These are phyloP conservation scores for Mycena olivaceomarginata DNA, from an alignment of 768 basidiomycete species.

Conservation along the genomic window DNA sequence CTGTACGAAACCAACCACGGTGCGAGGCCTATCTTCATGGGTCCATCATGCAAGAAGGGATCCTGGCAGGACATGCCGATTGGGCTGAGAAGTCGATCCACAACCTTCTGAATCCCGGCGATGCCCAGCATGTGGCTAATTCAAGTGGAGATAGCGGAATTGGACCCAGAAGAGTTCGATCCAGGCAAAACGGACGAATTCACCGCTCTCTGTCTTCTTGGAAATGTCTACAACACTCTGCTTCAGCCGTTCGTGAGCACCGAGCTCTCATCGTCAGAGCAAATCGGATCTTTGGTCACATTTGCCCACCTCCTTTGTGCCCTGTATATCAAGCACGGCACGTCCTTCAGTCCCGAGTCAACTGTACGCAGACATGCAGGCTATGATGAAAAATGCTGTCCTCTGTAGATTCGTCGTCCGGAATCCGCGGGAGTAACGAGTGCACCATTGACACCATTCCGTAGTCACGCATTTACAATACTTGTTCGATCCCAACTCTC, in stretches of 20 bases:
- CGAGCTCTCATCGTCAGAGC: conserved; percentile 47
- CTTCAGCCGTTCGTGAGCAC: conserved; percentile 51
- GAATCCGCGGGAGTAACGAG: no score
- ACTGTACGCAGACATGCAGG: conserved; percentile 53
- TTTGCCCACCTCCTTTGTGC: conserved; percentile 49
- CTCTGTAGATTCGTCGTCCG: no score
- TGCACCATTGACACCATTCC: no score
- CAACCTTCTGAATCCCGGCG: conserved; percentile 42
- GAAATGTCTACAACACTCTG: conserved; percentile 50
- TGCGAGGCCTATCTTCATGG: conserved; percentile 44
- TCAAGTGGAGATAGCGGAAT: conserved; percentile 41
- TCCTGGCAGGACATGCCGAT: conserved; percentile 15
- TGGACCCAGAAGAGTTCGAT: conserved; percentile 33
- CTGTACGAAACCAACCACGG: conserved; percentile 37
- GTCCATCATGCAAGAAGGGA: conserved; percentile 43
- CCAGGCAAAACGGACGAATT: conserved; percentile 45
- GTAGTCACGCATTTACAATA: no score
- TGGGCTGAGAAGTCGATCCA: conserved; percentile 31
- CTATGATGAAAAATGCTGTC: conserved; percentile 49
- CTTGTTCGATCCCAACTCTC: no score
- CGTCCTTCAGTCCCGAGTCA: conserved; percentile 51
- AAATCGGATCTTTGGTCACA: conserved; percentile 49
- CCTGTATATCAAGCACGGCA: conserved; percentile 45
- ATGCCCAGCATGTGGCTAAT: conserved; percentile 50
- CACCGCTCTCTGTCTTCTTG: conserved; percentile 47